Evolutionary conservation across 2,329 filamentous ascomycete genomes (phyloP).

Genomic region (Colletotrichum limetticola): DNA sequence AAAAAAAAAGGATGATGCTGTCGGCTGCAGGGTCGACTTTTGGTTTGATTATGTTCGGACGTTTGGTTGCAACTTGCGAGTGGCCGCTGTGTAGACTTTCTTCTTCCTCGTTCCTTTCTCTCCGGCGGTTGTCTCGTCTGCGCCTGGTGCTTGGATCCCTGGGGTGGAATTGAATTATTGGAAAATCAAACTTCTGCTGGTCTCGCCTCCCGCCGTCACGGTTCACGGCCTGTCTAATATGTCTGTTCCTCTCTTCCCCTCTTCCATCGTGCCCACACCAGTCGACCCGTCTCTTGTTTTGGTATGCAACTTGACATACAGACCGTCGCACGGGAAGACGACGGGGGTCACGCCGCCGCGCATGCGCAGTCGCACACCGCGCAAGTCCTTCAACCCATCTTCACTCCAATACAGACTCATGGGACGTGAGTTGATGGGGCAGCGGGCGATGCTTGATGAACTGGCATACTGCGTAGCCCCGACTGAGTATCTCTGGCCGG

Average conservation of each 20-base stretch:
- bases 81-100: neutral
- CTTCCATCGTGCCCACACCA: constrained; percentile 3
- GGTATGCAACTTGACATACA: constrained; percentile 21
- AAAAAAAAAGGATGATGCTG: constrained; percentile 1
- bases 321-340: constrained; percentile 25
- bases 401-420: constrained; percentile 27
- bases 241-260: constrained; percentile 22
- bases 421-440: constrained; percentile 31
- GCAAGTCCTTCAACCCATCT: constrained; percentile 5
- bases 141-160: constrained; percentile 1
- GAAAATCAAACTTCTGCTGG: constrained; percentile 2
- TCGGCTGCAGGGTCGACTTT: constrained; percentile 25
- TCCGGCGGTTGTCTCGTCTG: neutral
- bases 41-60: constrained; percentile 35
- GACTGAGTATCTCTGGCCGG: constrained; percentile 30
- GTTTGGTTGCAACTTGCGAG: constrained; percentile 11
- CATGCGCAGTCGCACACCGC: constrained; percentile 6
- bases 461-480: constrained; percentile 24
- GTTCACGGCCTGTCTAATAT: constrained; percentile 16
- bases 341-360: constrained; percentile 7
- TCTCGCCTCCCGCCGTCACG: constrained; percentile 24
- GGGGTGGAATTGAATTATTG: constrained; percentile 23
- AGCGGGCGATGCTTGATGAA: constrained; percentile 34
- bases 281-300: constrained; percentile 6
- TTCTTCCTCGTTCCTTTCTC: constrained; percentile 4